Conservation (phyloP, 2,329 filamentous ascomycete species). For the Sporothrix humicola region DNA sequence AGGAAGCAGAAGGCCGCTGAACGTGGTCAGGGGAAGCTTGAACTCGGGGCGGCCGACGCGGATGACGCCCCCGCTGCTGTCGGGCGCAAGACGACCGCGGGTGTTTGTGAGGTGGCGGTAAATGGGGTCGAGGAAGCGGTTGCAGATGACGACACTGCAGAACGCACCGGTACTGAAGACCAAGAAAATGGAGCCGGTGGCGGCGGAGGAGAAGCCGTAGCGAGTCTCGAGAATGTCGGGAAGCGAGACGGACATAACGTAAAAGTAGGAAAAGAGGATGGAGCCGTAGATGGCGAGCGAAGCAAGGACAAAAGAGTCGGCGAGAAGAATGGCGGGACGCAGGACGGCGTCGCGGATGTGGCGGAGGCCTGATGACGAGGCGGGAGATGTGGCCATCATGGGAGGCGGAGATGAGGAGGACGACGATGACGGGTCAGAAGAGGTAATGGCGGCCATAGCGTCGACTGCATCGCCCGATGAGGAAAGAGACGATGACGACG, state of each 20-base stretch:
- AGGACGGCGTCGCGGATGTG: conserved; percentile 54
- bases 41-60: conserved; percentile 58
- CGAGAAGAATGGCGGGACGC: conserved; percentile 55
- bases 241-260: conserved; percentile 60
- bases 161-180: conserved; percentile 60
- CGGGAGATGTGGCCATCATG: conserved; percentile 40
- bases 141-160: conserved; percentile 56
- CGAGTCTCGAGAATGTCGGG: conserved; percentile 55
- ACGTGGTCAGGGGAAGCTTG: conserved; percentile 58
- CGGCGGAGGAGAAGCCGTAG: conserved; percentile 57
- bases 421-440: background rate
- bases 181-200: conserved; percentile 60
- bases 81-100: conserved; percentile 24
- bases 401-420: background rate
- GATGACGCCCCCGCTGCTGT: conserved; percentile 33
- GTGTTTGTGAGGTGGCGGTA: conserved; percentile 54
- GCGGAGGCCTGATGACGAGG: conserved; percentile 54
- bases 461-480: background rate
- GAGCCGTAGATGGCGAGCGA: conserved; percentile 54
- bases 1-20: conserved; percentile 55
- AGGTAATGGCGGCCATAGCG: background rate
- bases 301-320: conserved; percentile 52
- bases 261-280: conserved; percentile 58
- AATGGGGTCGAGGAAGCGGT: conserved; percentile 57
- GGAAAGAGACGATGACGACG: background rate